Base-by-base conservation (phyloP, 2,329 filamentous ascomycete genomes). In the Graphiopsis chlorocephala region DNA sequence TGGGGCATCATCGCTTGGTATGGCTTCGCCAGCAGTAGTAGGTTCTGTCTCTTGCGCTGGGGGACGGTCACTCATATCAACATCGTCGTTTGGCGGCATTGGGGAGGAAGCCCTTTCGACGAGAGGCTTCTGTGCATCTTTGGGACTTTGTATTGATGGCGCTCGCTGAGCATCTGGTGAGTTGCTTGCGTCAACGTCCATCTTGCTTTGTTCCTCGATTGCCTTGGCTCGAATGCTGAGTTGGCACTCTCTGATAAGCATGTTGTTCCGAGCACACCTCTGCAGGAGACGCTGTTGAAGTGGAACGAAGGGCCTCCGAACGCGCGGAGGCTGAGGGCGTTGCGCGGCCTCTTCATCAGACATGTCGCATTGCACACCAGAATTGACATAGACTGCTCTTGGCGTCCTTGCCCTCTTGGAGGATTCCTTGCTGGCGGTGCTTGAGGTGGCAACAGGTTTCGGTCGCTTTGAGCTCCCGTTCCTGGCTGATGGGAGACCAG, bases 151-250 rank as follows among this genome's bases (percentile, higher is more conserved):
- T 47, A 23, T 42, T 12, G 60, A 35, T n/a, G 48, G 25, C 12
- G 20, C 31, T 28, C 25, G n/a, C 11, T 17, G 17, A 29, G 25
- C 15, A 12, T 53, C 20, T 10, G 31, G 52, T 17, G 20, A n/a
- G 14, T 29, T 25, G 17, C 63, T 64, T 17, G 47, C 57, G n/a
- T 65, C 65, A 10, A 73, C 72, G 66, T 83, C 81, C 66, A 78
- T 79, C 82, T 83, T 84, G 61, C 81, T 81, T 17, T 81, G 26
- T 31, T 65, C 63, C 17, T 72, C 81, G 14, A 73, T 35, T 23
- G 71, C 11, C 73, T 66, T 62, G 23, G 56, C 48, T 15, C 47
- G 48, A 45, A 62, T 55, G 11, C 33, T 55, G 20, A 62, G 26
- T n/a, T 50, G 60, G 8, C 12, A 29, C 20, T 64, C 53, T 23